Evolutionary conservation across 345 rosid species (phyloP).

Genomic region (Mercurialis annua): DNA sequence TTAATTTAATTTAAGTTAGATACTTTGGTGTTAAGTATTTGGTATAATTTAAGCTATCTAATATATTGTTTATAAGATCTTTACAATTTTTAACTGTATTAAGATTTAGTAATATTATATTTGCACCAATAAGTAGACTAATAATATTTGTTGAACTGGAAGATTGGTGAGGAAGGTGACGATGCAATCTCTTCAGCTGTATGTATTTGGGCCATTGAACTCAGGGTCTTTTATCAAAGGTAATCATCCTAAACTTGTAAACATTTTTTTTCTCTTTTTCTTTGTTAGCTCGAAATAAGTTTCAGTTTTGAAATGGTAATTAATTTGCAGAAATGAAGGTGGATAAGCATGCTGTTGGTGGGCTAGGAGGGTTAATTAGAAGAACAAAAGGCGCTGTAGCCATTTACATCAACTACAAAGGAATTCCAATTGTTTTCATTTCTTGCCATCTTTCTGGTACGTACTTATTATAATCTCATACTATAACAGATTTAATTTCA

Average conservation of each 20-base stretch:
- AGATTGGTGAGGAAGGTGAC: constrained; percentile 39
- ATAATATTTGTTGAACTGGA: not conserved
- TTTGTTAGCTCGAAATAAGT: not conserved
- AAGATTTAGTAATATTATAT: not conserved
- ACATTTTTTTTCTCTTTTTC: not conserved
- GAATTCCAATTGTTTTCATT: constrained; percentile 42
- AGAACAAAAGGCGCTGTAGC: constrained; percentile 56
- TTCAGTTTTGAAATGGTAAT: not conserved
- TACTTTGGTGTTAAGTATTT: too few relatives aligned
- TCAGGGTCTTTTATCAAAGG: constrained; percentile 32
- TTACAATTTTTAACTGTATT: too few relatives aligned
- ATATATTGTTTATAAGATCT: too few relatives aligned
- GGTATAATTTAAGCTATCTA: too few relatives aligned
- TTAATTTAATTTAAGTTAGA: too few relatives aligned
- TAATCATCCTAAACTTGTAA: not conserved
- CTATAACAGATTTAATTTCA: too few relatives aligned
- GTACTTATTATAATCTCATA: not conserved
- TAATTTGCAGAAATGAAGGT: constrained; percentile 38
- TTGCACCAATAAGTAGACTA: not conserved
- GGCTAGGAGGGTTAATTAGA: constrained; percentile 42
- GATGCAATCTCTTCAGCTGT: constrained; percentile 54
- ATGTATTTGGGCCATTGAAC: constrained; percentile 38
- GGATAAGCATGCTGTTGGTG: constrained; percentile 44
- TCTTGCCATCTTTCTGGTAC: constrained; percentile 55
- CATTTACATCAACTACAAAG: constrained; percentile 40